These are phyloP conservation scores for Leccinum pallidistipes DNA, from an alignment of 1,284 basidiomycete species.

Conservation along the genomic window DNA sequence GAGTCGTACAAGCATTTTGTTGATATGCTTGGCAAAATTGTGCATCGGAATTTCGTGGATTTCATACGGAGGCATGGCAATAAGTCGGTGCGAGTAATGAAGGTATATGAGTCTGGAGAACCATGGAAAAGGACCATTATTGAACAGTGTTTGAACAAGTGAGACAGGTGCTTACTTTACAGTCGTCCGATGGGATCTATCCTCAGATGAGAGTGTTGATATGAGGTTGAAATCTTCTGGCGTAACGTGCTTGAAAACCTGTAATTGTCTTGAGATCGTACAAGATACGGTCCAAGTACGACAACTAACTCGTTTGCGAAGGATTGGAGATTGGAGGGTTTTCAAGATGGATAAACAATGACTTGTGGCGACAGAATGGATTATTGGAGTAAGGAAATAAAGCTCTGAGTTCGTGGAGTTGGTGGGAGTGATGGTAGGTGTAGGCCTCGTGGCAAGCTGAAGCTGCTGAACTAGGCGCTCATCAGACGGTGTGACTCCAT, in stretches of 20 bases:
- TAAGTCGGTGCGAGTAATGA: neutral
- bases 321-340: neutral
- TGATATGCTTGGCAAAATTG: neutral
- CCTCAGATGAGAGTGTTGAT: neutral
- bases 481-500: neutral
- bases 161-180: neutral
- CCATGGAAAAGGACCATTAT: neutral
- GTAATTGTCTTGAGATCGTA: neutral
- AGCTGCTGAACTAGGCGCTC: neutral
- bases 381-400: neutral
- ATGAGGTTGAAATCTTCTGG: neutral
- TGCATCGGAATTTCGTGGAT: neutral
- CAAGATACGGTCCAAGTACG: no score
- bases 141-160: neutral
- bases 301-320: neutral
- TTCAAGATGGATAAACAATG: neutral
- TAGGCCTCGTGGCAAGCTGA: neutral
- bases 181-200: neutral
- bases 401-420: neutral
- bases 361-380: neutral
- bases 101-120: neutral
- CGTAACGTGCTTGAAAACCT: neutral
- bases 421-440: neutral
- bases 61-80: neutral
- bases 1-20: neutral